Evolutionary conservation across 2,329 filamentous ascomycete species (phyloP).

Genomic region (Pyrenophora tritici-repentis): DNA sequence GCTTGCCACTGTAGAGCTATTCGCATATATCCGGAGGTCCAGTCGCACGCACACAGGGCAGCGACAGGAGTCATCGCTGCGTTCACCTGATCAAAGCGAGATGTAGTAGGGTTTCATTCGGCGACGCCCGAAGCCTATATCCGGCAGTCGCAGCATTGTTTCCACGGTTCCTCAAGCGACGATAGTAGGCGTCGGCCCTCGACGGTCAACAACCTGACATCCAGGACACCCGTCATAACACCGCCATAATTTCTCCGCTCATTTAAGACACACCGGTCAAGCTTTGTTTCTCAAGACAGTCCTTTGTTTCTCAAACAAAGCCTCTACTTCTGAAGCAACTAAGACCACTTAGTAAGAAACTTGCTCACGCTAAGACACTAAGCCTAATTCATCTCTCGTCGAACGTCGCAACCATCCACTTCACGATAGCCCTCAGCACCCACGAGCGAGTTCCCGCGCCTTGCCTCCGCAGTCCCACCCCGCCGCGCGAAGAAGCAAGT

Average conservation of each 20-base stretch:
- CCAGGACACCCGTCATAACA: not conserved
- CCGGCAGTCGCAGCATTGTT: constrained; percentile 15
- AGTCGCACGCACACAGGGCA: not conserved
- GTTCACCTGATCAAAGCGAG: constrained; percentile 16
- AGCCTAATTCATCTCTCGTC: constrained; percentile 21
- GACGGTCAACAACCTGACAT: not conserved
- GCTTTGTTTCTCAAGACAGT: not conserved
- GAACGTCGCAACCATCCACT: constrained; percentile 23
- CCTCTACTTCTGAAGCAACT: constrained; percentile 14
- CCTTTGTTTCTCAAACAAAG: not conserved
- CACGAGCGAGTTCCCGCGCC: constrained; percentile 27
- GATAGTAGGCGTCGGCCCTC: constrained; percentile 7
- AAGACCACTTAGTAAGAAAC: constrained; percentile 25
- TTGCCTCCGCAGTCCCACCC: constrained; percentile 21
- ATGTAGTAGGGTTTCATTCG: constrained; percentile 6
- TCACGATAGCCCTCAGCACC: constrained; percentile 22
- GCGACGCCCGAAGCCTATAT: constrained; percentile 15
- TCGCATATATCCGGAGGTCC: not conserved
- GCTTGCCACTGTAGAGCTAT: not conserved
- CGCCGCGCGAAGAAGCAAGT: constrained; percentile 13
- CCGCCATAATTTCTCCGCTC: not conserved
- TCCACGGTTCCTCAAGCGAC: constrained; percentile 13
- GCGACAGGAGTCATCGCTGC: constrained; percentile 4
- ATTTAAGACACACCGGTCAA: too few species aligned
- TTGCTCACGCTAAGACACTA: constrained; percentile 28